These are phyloP conservation scores for Penicillium flavigenum DNA, from an alignment of 495 filamentous ascomycete genomes.

Conservation along the genomic window DNA sequence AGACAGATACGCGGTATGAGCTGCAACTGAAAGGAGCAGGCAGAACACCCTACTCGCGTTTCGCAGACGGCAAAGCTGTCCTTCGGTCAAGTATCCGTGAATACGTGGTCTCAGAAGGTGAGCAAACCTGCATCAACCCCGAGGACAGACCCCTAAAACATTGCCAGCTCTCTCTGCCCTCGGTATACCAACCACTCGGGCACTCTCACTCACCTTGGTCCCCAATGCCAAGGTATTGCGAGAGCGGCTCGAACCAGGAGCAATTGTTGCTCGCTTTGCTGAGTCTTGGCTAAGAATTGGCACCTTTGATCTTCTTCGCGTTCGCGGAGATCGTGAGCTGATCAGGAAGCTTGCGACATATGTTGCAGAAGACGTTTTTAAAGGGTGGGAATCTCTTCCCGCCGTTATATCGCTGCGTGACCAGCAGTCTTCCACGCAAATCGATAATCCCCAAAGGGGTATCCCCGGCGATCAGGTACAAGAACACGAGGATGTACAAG, in stretches of 20 bases:
- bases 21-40: slow-evolving; percentile 93
- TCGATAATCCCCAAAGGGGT: slow-evolving; percentile 45
- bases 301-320: slow-evolving; percentile 85
- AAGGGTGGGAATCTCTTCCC: slow-evolving; percentile 79
- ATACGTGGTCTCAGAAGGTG: slow-evolving; percentile 83
- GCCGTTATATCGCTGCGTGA: slow-evolving; percentile 41
- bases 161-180: slow-evolving; percentile 67
- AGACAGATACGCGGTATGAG: slow-evolving; percentile 73
- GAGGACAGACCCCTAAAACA: slow-evolving; percentile 3
- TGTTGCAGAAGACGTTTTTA: slow-evolving; percentile 79
- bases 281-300: slow-evolving; percentile 88
- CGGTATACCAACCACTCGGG: slow-evolving; percentile 80
- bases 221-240: slow-evolving; percentile 70
- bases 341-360: slow-evolving; percentile 75
- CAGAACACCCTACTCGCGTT: slow-evolving; percentile 88
- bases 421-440: slow-evolving; percentile 36
- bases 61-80: slow-evolving; percentile 96
- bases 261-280: slow-evolving; percentile 90
- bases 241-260: slow-evolving; percentile 87
- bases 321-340: slow-evolving; percentile 73
- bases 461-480: slow-evolving; percentile 58
- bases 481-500: slow-evolving; percentile 60
- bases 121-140: neutral
- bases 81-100: slow-evolving; percentile 88
- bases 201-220: slow-evolving; percentile 74